Conservation (phyloP, 2,329 filamentous ascomycete species). For the Aspergillus sp. region DNA sequence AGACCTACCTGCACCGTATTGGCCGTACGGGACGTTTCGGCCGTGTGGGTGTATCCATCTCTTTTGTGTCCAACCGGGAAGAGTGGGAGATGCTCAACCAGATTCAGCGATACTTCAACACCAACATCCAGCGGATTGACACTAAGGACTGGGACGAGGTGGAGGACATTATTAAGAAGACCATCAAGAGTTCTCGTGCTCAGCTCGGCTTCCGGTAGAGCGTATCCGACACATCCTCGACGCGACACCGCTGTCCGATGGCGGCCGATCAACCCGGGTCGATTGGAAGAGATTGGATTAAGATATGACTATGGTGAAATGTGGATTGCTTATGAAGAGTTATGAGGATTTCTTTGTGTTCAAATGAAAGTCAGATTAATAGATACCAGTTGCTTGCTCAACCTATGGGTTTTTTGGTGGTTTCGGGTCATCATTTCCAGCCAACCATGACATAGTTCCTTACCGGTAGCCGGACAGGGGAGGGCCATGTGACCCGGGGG, state of each 20-base stretch:
- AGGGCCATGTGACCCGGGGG: neutral
- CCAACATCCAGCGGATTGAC: constrained; percentile 77
- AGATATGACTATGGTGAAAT: constrained; percentile 8
- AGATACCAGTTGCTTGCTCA: constrained; percentile 34
- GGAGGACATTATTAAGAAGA: constrained; percentile 76
- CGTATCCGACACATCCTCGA: neutral
- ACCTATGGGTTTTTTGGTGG: neutral
- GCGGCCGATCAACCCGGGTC: neutral
- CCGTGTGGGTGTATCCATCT: constrained; percentile 92
- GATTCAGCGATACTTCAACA: constrained; percentile 80
- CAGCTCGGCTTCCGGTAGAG: constrained; percentile 38
- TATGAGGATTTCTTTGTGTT: constrained; percentile 28
- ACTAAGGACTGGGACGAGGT: constrained; percentile 89
- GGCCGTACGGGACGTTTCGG: constrained; percentile 96
- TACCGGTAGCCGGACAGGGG: neutral
- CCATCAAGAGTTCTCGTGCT: constrained; percentile 64
- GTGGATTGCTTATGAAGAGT: constrained; percentile 32
- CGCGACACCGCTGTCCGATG: neutral
- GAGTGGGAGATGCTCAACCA: constrained; percentile 76
- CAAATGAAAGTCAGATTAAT: constrained; percentile 27
- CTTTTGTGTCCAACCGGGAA: constrained; percentile 83
- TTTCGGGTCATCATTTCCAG: no score
- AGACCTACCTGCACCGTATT: constrained; percentile 97
- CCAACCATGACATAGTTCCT: no score
- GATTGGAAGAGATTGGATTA: constrained; percentile 9